Conservation (phyloP, 2,329 filamentous ascomycete species). For the Ophiocordyceps camponoti-rufipedis region DNA sequence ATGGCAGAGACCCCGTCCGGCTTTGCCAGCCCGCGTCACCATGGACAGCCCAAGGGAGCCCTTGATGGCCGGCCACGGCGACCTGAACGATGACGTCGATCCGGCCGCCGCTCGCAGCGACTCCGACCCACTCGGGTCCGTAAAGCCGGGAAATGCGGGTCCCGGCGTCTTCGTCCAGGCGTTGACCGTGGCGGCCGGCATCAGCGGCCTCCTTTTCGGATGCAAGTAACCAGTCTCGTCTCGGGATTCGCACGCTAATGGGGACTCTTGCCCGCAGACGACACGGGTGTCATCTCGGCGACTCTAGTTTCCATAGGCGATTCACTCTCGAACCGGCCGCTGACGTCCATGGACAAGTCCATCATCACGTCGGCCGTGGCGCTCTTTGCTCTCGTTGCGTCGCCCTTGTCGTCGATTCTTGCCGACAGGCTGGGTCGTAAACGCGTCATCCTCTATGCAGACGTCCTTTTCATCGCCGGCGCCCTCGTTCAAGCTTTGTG, state of each 20-base stretch:
- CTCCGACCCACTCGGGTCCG: constrained; percentile 3
- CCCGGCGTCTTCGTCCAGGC: constrained; percentile 39
- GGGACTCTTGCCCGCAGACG: constrained; percentile 25
- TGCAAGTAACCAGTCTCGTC: constrained; percentile 28
- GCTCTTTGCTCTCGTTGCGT: constrained; percentile 44
- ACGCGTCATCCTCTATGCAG: constrained; percentile 43
- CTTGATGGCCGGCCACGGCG: constrained; percentile 14
- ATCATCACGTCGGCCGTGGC: constrained; percentile 53
- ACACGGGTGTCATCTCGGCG: constrained; percentile 51
- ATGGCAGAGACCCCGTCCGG: neutral
- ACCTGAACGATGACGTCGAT: constrained; percentile 12
- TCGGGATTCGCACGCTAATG: neutral
- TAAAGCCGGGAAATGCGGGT: constrained; percentile 10
- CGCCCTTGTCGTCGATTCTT: constrained; percentile 44
- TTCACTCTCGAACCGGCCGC: constrained; percentile 34
- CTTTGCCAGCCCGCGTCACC: neutral
- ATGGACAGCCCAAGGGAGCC: constrained; percentile 15
- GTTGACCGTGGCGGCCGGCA: constrained; percentile 45
- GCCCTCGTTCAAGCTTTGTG: constrained; percentile 46
- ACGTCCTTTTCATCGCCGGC: constrained; percentile 49
- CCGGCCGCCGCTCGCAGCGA: constrained; percentile 1
- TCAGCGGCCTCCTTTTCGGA: constrained; percentile 50
- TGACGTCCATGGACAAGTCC: constrained; percentile 49
- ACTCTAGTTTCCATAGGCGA: constrained; percentile 45
- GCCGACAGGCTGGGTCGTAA: constrained; percentile 44